A percentile compares a stretch with the other conserved stretches of the same genome.
These are phyloP conservation scores for Ustilago crameri DNA, from an alignment of 1,284 basidiomycete species.

Conservation along the genomic window DNA sequence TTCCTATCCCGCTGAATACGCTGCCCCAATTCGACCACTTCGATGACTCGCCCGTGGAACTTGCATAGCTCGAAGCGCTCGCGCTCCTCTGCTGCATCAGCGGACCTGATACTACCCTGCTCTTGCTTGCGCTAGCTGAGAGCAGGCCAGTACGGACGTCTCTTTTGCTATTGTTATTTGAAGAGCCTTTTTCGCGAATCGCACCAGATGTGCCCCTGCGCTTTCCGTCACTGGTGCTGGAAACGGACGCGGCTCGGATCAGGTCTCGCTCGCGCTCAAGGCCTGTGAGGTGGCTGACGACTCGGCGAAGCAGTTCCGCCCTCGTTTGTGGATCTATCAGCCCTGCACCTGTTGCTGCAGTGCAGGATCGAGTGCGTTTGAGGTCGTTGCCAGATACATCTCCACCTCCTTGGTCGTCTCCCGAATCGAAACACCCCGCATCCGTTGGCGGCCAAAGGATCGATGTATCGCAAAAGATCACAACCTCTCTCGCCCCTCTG, in stretches of 20 bases:
- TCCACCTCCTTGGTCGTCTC: constrained; percentile 14
- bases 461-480: constrained; percentile 33
- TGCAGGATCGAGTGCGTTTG: neutral
- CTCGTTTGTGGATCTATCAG: constrained; percentile 21
- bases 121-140: constrained; percentile 21
- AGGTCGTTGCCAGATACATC: neutral
- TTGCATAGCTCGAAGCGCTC: constrained; percentile 33
- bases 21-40: constrained; percentile 51
- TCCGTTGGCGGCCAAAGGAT: constrained; percentile 45
- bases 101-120: constrained; percentile 34
- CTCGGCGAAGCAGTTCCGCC: constrained; percentile 30
- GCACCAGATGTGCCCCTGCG: constrained; percentile 34
- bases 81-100: constrained; percentile 28
- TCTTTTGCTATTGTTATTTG: constrained; percentile 20
- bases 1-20: constrained; percentile 36
- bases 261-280: constrained; percentile 45
- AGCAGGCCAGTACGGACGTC: constrained; percentile 35
- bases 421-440: constrained; percentile 40
- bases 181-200: constrained; percentile 26
- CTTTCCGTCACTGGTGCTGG: constrained; percentile 27
- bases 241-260: constrained; percentile 36
- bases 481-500: constrained; percentile 26
- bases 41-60: constrained; percentile 19
- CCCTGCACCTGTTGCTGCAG: neutral
- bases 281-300: constrained; percentile 47